A percentile compares a stretch with the other conserved stretches of the same genome.
Evolutionary conservation across 177 flowering plant species (phyloP).

Genomic region (Telopea speciosissima): DNA sequence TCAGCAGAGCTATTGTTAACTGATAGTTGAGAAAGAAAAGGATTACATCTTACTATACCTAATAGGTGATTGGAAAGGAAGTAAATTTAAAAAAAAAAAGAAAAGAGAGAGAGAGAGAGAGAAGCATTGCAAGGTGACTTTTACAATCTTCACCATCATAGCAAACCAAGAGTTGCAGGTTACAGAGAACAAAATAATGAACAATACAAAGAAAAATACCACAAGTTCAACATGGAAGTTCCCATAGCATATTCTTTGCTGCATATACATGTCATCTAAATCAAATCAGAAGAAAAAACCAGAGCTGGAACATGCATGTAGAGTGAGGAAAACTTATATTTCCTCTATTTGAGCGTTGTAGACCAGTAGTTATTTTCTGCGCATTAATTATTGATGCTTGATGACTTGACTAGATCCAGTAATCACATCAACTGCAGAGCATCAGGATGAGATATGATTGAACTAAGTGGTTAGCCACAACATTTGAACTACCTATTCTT

Average conservation of each 20-base stretch:
- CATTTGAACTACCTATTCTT: neutral
- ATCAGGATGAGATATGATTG: neutral
- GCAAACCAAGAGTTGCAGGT: neutral
- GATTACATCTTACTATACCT: neutral
- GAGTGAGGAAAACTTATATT: neutral
- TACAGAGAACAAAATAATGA: neutral
- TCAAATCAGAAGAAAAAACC: neutral
- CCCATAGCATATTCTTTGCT: neutral
- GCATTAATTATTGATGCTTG: neutral
- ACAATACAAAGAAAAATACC: neutral
- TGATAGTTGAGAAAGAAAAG: neutral
- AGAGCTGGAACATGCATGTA: neutral
- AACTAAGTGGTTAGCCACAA: neutral
- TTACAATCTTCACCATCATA: no score
- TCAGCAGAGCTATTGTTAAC: constrained; percentile 7
- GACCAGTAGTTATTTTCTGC: neutral
- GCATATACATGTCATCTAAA: neutral
- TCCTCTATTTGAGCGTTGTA: neutral
- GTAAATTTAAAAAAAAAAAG: no score
- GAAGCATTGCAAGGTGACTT: neutral
- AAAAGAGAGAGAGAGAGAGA: no score
- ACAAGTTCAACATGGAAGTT: neutral
- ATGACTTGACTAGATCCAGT: neutral
- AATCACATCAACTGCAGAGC: neutral
- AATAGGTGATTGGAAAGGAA: no score